These are phyloP conservation scores for Secale cereale DNA, from an alignment of 176 grass and related monocot species.

Conservation along the genomic window DNA sequence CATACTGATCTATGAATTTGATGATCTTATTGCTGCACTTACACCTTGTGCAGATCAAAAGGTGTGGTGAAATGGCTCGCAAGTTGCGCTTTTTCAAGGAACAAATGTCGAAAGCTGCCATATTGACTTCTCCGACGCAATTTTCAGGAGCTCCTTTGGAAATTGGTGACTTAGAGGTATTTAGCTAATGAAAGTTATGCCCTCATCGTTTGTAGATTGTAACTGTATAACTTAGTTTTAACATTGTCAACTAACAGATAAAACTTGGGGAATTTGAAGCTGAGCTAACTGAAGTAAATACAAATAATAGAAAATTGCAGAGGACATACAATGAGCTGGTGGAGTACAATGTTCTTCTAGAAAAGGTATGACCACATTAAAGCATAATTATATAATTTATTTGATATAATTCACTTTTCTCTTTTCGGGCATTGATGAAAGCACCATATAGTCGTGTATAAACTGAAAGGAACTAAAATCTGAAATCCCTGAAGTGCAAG, in stretches of 20 bases:
- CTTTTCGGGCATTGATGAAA: not conserved
- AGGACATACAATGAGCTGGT: conserved; percentile 80
- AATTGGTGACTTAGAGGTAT: conserved; percentile 80
- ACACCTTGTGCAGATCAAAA: conserved; percentile 63
- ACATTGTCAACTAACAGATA: conserved; percentile 43
- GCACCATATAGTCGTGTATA: not conserved
- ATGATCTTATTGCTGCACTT: not conserved
- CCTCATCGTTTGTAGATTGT: not conserved
- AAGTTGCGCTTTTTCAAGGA: conserved; percentile 75
- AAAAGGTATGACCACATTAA: conserved; percentile 60
- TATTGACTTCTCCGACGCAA: conserved; percentile 42
- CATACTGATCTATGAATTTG: conserved; percentile 14
- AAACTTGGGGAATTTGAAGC: conserved; percentile 83
- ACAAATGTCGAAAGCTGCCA: conserved; percentile 71
- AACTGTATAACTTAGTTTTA: not conserved
- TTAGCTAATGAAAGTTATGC: not conserved
- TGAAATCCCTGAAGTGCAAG: not conserved
- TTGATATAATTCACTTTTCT: not conserved
- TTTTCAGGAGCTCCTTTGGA: conserved; percentile 45
- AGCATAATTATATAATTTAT: not conserved
- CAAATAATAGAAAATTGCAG: conserved; percentile 86
- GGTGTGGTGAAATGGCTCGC: conserved; percentile 85
- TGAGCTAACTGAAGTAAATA: conserved; percentile 92
- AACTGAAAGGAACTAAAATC: not conserved
- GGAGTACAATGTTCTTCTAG: conserved; percentile 83